Base-by-base conservation (phyloP, 352 stramenopile species). In the Phytophthora aleatoria region DNA sequence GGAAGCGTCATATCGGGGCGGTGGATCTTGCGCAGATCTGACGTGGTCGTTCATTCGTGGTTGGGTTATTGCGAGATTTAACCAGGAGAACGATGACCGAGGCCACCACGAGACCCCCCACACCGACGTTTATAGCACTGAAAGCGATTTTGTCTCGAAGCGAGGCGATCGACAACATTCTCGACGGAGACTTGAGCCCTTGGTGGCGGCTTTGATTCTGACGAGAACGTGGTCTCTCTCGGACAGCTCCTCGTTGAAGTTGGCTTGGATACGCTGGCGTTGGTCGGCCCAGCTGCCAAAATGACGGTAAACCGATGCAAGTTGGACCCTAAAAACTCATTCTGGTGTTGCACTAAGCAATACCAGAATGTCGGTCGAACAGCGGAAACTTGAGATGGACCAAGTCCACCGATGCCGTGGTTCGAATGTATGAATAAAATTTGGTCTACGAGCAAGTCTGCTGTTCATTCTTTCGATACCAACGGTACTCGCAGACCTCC, bases 1-100 rank as follows among this genome's bases (percentile, higher is more conserved):
- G 69, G 73, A 5, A 83, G 61, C 15, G 75, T 79, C 47, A 26
- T 65, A 13, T 53, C 50, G 24, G 58, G 45, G 8, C 58, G 36
- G 16, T 70, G 66, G 24, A 52, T 41, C 42, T 50, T 69, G 27
- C 28, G 33, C 2, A 48, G 31, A 8, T 33, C 10, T 31, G 38
- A 15, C 33, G 31, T 56, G 36, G 31, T 27, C 3, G 35, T 11
- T 47, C 83, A 9, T 41, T 30, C n/a, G 41, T 16, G 9, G 15
- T 53, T 53, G 28, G 30, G 2, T 30, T 31, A 28, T 43, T 43
- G 33, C 20, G 48, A 28, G 12, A n/a, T 30, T 43, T 54, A 8
- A 31, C 16, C 9, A 54, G 26, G 12, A 54, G 48, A 30, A 30
- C 30, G 31, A 43, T n/a, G 9, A 24, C 30, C 1, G 48, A 54